These are phyloP conservation scores for Aspergillus arachidicola DNA, from an alignment of 2,329 filamentous ascomycete species.

Conservation along the genomic window DNA sequence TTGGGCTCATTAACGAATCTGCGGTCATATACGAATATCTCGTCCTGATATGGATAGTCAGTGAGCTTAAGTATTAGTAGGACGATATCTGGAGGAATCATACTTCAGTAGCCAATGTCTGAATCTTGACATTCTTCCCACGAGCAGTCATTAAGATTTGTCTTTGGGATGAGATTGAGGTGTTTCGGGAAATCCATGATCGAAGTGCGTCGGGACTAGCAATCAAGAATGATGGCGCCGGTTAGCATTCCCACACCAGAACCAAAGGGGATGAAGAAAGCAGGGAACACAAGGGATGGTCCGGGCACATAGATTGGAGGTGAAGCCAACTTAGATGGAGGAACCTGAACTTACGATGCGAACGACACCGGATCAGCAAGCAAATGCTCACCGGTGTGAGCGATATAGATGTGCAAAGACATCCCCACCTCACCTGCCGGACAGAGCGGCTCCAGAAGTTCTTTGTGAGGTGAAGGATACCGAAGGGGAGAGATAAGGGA, in stretches of 20 bases:
- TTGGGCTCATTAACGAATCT: slow-evolving; percentile 59
- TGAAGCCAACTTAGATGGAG: not conserved
- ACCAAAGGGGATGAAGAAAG: not conserved
- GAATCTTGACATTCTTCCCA: slow-evolving; percentile 80
- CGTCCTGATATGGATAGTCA: slow-evolving; percentile 58
- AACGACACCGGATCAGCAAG: slow-evolving; percentile 75
- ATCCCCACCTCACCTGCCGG: slow-evolving; percentile 58
- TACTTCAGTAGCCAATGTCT: slow-evolving; percentile 80
- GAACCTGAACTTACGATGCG: slow-evolving; percentile 61
- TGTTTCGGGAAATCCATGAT: slow-evolving; percentile 74
- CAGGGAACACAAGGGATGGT: slow-evolving; percentile 7
- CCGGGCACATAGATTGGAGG: slow-evolving; percentile 6
- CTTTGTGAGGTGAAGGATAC: slow-evolving; percentile 18
- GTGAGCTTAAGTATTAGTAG: not conserved
- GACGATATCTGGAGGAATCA: slow-evolving; percentile 17
- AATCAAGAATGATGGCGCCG: slow-evolving; percentile 21
- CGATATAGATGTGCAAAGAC: slow-evolving; percentile 87
- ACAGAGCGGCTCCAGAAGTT: slow-evolving; percentile 24
- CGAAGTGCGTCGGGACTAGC: slow-evolving; percentile 80
- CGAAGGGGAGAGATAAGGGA: slow-evolving; percentile 19
- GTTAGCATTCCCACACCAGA: slow-evolving; percentile 13
- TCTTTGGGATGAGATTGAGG: slow-evolving; percentile 72
- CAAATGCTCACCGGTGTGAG: slow-evolving; percentile 88
- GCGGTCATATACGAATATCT: slow-evolving; percentile 91
- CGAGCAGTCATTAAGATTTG: slow-evolving; percentile 86